A percentile compares a stretch with the other conserved stretches of the same genome.
Evolutionary conservation across 495 filamentous ascomycete genomes (phyloP).

Genomic region (Hyaloscypha hepaticicola): DNA sequence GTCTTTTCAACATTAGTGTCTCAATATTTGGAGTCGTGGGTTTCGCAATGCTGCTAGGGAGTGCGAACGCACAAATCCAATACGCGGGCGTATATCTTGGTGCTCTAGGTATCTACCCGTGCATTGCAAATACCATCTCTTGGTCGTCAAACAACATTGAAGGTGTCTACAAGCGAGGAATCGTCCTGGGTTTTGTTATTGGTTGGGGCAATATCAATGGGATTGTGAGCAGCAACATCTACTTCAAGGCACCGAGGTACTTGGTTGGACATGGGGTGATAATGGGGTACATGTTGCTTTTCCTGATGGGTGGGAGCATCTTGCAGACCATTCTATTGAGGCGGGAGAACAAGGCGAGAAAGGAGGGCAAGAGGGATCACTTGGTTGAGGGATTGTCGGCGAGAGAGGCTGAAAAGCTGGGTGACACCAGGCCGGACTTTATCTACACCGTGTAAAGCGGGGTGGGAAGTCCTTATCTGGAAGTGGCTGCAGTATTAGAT

Average conservation of each 20-base stretch:
- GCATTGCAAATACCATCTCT: conserved; percentile 83
- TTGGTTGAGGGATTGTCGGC: conserved; percentile 58
- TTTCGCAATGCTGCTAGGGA: conserved; percentile 74
- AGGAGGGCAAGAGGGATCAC: conserved; percentile 64
- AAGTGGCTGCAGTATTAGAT: not conserved
- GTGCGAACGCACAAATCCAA: conserved; percentile 57
- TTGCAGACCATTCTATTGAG: conserved; percentile 65
- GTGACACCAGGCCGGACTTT: conserved; percentile 77
- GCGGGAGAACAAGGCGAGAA: conserved; percentile 60
- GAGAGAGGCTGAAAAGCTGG: conserved; percentile 59
- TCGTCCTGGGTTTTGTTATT: conserved; percentile 82
- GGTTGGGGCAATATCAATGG: conserved; percentile 95
- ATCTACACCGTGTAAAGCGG: conserved; percentile 61
- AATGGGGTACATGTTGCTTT: conserved; percentile 49
- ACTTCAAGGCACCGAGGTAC: conserved; percentile 44
- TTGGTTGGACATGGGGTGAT: conserved; percentile 47
- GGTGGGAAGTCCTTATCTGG: conserved; percentile 31
- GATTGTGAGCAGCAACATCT: conserved; percentile 72
- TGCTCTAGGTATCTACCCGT: conserved; percentile 88
- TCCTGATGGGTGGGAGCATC: conserved; percentile 51
- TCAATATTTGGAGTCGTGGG: conserved; percentile 73
- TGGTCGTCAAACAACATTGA: conserved; percentile 91
- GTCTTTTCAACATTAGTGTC: conserved; percentile 77
- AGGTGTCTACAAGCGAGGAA: conserved; percentile 89
- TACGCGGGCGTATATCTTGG: conserved; percentile 87